Percentiles rank a stretch among this genome's conserved stretches.
phyloP scores from a whole-genome alignment of 2,329 filamentous ascomycete species.

The Alternaria incomplexa region DNA sequence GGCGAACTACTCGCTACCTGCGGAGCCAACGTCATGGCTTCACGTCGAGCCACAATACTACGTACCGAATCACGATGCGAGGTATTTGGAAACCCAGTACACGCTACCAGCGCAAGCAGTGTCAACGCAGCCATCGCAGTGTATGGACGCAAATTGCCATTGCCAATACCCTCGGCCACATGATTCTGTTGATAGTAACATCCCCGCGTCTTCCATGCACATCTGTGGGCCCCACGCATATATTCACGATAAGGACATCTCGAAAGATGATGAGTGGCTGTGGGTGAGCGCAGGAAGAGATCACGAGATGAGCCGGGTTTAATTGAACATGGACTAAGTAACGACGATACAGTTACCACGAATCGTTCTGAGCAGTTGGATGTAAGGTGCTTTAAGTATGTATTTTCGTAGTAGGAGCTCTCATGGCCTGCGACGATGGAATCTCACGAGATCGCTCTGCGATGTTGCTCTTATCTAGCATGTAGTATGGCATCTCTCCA shows the following conservation, averaged over 20 bases:
- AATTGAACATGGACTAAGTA: not conserved
- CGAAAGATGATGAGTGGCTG: not conserved
- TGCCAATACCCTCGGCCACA: not conserved
- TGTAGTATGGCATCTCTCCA: not conserved
- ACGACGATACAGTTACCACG: not conserved
- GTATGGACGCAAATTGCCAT: not conserved
- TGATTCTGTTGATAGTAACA: not conserved
- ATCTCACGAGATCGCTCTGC: not conserved
- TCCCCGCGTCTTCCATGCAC: not conserved
- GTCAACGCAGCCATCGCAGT: not conserved
- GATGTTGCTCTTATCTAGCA: fast-evolving
- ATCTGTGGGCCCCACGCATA: not conserved
- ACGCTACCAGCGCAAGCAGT: not conserved
- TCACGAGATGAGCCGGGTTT: not conserved
- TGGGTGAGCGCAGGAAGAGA: not conserved
- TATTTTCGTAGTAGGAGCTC: not conserved
- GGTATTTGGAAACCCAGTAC: not conserved
- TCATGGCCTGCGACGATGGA: not conserved
- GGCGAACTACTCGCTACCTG: not conserved
- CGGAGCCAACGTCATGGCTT: not conserved
- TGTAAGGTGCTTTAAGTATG: not conserved
- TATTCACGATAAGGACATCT: not conserved
- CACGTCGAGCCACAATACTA: not conserved
- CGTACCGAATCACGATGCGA: not conserved
- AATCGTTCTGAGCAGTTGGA: not conserved